phyloP scores from a whole-genome alignment of 768 basidiomycete species.

The Pleurotus sapidus region DNA sequence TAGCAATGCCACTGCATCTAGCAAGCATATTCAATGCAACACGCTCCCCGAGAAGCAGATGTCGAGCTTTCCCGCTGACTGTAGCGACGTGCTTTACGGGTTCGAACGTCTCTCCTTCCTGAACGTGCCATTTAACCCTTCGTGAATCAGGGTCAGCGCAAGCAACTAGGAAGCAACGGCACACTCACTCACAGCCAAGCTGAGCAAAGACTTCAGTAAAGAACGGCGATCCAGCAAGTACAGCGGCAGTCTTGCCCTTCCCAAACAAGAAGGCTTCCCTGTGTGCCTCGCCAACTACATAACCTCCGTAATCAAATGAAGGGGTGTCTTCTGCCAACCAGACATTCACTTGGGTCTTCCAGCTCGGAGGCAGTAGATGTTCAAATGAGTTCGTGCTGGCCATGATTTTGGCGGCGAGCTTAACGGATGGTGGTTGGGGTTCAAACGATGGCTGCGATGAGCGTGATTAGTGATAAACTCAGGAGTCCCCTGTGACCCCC shows the following conservation, averaged over 20 bases:
- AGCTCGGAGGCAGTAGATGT: conserved; percentile 89
- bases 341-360: conserved; percentile 74
- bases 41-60: conserved; percentile 87
- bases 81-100: conserved; percentile 87
- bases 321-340: conserved; percentile 96
- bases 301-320: conserved; percentile 95
- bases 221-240: conserved; percentile 94
- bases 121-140: conserved; percentile 92
- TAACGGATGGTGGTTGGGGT: neutral
- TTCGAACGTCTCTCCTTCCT: conserved; percentile 80
- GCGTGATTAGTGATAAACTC: too few relatives aligned
- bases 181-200: conserved; percentile 83
- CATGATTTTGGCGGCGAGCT: neutral
- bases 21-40: conserved; percentile 92
- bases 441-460: too few relatives aligned
- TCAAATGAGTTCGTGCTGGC: conserved; percentile 34
- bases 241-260: conserved; percentile 74
- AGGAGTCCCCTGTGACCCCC: too few relatives aligned
- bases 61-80: conserved; percentile 84
- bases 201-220: conserved; percentile 90
- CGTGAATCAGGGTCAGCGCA: neutral
- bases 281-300: conserved; percentile 88
- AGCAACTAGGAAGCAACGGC: neutral
- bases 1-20: conserved; percentile 95
- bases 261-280: conserved; percentile 88